Base-by-base conservation (phyloP, 129 eudicot genomes). In the Logfia minima region DNA sequence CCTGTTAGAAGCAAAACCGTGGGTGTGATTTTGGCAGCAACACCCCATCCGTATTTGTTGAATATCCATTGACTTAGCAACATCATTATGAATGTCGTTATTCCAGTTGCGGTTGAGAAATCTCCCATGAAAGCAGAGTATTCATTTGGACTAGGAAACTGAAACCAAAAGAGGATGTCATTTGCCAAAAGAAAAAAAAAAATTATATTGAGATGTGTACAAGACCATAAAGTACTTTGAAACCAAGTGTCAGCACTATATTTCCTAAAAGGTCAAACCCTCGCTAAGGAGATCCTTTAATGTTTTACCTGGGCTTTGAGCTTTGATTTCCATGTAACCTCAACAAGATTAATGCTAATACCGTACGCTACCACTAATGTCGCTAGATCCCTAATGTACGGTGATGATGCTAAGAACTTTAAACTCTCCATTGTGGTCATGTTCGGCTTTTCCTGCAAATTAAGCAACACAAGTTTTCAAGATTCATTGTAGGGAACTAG, bases 371-470 rank as follows among this genome's bases (percentile, higher is more conserved):
- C 99, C 56, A 95, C 99, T 79, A 95, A 82, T 2, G 97, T 89
- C 10, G 97, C 99, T 61, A 95, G 92, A 89, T 95, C 96, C 86
- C 99, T 92, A 53, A 95, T 95, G 73, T 95, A 95, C 23, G 83
- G 86, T 8, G 93, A 90, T 0, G 99, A 95, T 22, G 86, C 99
- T 85, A 95, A 89, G 76, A 95, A 91, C 80, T 95, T 95, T 63
- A 95, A 80, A 86, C 99, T 95, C 90, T 95, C 99, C 97, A 95
- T 89, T 73, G 99, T 95, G 39, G 97, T 90, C 99, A 95, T 91
- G 59, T 86, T 89, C 9, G 93, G 94, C 79, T 92, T 95, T 81
- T 88, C 96, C 99, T 95, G 86, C 73, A 52, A 79, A 61, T 56
- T 66, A 66, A 81, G 48, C 48, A 39, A 21, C 51, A 77, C 72